Evolutionary conservation across 371 early-diverging fungal species (phyloP).

Genomic region (Lichtheimia ornata): DNA sequence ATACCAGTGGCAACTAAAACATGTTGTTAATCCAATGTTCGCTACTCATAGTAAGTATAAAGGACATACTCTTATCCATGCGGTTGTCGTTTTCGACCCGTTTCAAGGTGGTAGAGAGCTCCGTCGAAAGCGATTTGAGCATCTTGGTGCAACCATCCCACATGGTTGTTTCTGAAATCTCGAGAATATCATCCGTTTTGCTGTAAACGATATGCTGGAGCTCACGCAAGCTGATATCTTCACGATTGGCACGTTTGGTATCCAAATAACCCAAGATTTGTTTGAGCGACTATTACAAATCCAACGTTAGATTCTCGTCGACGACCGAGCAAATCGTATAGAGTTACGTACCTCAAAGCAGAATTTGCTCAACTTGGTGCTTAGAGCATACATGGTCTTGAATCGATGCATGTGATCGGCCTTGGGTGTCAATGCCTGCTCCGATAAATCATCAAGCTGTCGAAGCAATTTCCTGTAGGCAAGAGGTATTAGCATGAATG

Average conservation of each 20-base stretch:
- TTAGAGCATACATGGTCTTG: constrained; percentile 50
- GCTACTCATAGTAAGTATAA: background rate
- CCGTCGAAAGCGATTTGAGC: constrained; percentile 51
- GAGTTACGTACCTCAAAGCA: constrained; percentile 46
- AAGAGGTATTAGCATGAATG: too few relatives aligned
- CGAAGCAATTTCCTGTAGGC: constrained; percentile 62
- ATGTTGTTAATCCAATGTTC: background rate
- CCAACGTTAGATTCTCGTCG: background rate
- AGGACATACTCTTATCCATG: constrained; percentile 46
- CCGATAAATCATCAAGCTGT: constrained; percentile 66
- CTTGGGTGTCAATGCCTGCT: constrained; percentile 56
- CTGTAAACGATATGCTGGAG: constrained; percentile 53
- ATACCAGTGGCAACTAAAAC: constrained; percentile 45
- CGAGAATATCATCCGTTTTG: constrained; percentile 55
- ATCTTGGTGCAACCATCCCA: constrained; percentile 63
- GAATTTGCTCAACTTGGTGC: constrained; percentile 52
- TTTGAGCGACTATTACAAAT: constrained; percentile 19
- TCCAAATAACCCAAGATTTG: constrained; percentile 33
- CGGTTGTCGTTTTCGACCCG: constrained; percentile 51
- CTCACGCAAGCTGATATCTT: constrained; percentile 38
- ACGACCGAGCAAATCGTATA: background rate
- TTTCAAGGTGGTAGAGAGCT: constrained; percentile 35
- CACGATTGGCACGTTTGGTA: constrained; percentile 42
- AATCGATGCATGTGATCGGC: constrained; percentile 54
- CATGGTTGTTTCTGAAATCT: constrained; percentile 58